Percentiles rank a stretch among this genome's conserved stretches.
These are phyloP conservation scores for Colletotrichum incanum DNA, from an alignment of 2,329 filamentous ascomycete genomes.

Conservation along the genomic window DNA sequence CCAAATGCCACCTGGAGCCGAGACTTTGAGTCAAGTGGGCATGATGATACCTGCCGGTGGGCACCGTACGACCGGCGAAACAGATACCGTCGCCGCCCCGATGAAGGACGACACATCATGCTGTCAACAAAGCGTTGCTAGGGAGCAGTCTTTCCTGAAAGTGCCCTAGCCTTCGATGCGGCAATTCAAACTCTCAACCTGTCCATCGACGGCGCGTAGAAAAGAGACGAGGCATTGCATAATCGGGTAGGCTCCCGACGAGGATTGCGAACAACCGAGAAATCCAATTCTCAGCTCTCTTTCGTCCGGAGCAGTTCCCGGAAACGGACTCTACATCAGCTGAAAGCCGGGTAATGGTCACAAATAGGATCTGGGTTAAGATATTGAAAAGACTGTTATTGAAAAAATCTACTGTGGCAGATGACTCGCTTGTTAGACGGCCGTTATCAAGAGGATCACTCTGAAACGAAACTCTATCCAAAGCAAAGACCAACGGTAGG, in stretches of 20 bases:
- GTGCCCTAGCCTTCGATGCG: neutral
- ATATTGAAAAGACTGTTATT: neutral
- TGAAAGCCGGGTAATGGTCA: neutral
- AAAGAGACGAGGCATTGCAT: neutral
- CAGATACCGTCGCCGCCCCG: neutral
- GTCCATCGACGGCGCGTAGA: neutral
- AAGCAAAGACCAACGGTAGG: neutral
- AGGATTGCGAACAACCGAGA: neutral
- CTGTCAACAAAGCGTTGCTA: neutral
- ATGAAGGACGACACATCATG: neutral
- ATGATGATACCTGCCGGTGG: neutral
- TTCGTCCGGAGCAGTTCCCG: neutral
- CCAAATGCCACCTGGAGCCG: neutral
- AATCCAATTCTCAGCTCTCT: neutral
- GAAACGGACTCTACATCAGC: neutral
- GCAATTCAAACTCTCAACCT: neutral
- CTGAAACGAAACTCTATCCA: neutral
- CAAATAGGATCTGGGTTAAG: neutral
- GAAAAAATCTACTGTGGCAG: neutral
- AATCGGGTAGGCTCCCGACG: neutral
- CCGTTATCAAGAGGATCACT: no score
- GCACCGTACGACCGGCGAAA: neutral
- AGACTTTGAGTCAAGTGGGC: neutral
- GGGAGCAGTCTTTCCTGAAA: neutral
- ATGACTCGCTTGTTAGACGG: neutral